Evolutionary conservation across 768 basidiomycete species (phyloP), one percentile per base, ranked within the genome.

Genomic region (Rhodocollybia butyracea): DNA sequence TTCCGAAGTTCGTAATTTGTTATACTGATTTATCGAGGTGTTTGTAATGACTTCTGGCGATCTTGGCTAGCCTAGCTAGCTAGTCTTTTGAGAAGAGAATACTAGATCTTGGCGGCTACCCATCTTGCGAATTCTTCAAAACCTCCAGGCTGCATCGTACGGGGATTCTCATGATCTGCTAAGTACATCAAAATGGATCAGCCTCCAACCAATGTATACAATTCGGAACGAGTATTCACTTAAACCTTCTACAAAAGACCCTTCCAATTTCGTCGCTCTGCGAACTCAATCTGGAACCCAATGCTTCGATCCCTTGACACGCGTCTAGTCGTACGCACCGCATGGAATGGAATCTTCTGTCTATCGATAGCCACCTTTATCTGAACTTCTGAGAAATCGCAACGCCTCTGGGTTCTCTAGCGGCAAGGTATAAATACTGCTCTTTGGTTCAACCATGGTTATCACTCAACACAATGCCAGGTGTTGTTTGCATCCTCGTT

Each of bases 401-500:
- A 29, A 11, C 29, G 10, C 2, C 3, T 24, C n/a, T 24, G 45
- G 29, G 30, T 15, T 19, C 12, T n/a, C 15, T 39, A 5, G 2
- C 7, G 17, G 17, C 19, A 40, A 27, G 40, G 39, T 53, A 53
- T 40, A 53, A 53, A 53, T 53, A 53, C 51, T 30, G n/a, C 17
- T 19, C 15, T 17, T 17, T 5, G 6, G 5, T 27, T 26, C 27
- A 32, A 22, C 21, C 5, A 45, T 24, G 24, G 34, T 5, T n/a
- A n/a, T 12, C 13, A 51, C 32, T 32, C 15, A 15, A 38, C 50
- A 17, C 51, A 26, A 53, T 53, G 51, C n/a, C 42, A 24, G 51
- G 51, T 29, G 15, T 42, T 22, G n/a, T 24, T 30, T 27, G 40
- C 21, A 27, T 53, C 24, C 51, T 53, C 27, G 26, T 53, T 13